Evolutionary conservation across 73 alveolate genomes (phyloP).

Genomic region (Paramecium tetraurelia): DNA sequence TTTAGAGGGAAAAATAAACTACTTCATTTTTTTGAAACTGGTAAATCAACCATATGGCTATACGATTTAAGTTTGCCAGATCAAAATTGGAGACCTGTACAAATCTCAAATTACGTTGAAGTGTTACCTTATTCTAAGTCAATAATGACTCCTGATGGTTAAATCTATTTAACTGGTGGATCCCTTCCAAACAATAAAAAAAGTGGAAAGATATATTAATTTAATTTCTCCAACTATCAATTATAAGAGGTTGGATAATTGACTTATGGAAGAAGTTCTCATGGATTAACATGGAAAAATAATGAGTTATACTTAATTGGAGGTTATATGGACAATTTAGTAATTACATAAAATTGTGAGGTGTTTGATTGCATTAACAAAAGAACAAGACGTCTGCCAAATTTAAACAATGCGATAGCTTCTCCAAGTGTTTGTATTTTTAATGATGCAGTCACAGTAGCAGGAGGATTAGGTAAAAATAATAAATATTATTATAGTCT

Average conservation of each 20-base stretch:
- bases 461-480: background rate
- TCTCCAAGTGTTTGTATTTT: background rate
- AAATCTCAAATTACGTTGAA: background rate
- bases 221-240: background rate
- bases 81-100: background rate
- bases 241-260: background rate
- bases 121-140: background rate
- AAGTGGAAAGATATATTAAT: background rate
- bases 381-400: background rate
- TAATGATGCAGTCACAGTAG: background rate
- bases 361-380: background rate
- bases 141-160: background rate
- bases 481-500: background rate
- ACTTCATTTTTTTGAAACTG: background rate
- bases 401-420: background rate
- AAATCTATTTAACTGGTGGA: background rate
- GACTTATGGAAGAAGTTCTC: constrained; percentile 1
- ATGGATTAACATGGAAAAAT: background rate
- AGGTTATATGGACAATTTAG: background rate
- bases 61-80: background rate
- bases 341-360: background rate
- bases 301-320: background rate
- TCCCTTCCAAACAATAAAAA: background rate
- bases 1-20: background rate
- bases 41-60: background rate